A percentile compares a stretch with the other conserved stretches of the same genome.
phyloP scores from a whole-genome alignment of 768 basidiomycete genomes.

The Calvatia gigantea region DNA sequence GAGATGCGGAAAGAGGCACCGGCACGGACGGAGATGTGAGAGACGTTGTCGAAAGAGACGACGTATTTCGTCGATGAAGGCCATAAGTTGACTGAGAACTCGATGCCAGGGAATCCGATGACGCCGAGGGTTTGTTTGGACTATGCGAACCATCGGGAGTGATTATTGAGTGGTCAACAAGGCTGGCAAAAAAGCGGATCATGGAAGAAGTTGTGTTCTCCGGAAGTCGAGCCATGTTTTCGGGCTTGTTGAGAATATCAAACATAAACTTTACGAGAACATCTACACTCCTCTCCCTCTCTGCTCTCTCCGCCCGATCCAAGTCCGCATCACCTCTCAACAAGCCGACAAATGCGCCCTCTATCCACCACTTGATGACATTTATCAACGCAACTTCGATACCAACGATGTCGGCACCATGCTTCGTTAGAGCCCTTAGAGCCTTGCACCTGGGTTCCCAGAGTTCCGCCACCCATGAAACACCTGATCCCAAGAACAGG shows the following conservation, averaged over 20 bases:
- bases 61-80: slow-evolving; percentile 10
- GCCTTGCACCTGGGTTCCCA: slow-evolving; percentile 74
- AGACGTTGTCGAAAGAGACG: slow-evolving; percentile 6
- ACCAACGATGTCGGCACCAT: slow-evolving; percentile 58
- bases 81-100: slow-evolving; percentile 8
- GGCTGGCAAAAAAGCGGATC: slow-evolving; percentile 53
- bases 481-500: slow-evolving; percentile 46
- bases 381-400: slow-evolving; percentile 57
- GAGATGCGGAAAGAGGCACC: slow-evolving; percentile 15
- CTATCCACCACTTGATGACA: slow-evolving; percentile 62
- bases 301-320: slow-evolving; percentile 41
- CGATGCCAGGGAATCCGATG: slow-evolving; percentile 18
- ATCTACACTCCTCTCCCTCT: slow-evolving; percentile 64
- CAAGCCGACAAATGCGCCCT: slow-evolving; percentile 57
- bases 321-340: slow-evolving; percentile 27
- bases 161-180: slow-evolving; percentile 54
- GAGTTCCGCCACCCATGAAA: slow-evolving; percentile 59
- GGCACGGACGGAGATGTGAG: slow-evolving; percentile 25
- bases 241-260: slow-evolving; percentile 43
- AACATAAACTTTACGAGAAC: slow-evolving; percentile 57
- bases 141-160: slow-evolving; percentile 20
- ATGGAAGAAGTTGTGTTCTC: slow-evolving; percentile 56
- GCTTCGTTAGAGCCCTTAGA: slow-evolving; percentile 58
- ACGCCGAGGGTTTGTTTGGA: slow-evolving; percentile 30
- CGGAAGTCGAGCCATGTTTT: slow-evolving; percentile 56